A percentile compares a stretch with the other conserved stretches of the same genome.
These are phyloP conservation scores for Pinus taeda DNA, from an alignment of 75 land plant genomes.

Conservation along the genomic window DNA sequence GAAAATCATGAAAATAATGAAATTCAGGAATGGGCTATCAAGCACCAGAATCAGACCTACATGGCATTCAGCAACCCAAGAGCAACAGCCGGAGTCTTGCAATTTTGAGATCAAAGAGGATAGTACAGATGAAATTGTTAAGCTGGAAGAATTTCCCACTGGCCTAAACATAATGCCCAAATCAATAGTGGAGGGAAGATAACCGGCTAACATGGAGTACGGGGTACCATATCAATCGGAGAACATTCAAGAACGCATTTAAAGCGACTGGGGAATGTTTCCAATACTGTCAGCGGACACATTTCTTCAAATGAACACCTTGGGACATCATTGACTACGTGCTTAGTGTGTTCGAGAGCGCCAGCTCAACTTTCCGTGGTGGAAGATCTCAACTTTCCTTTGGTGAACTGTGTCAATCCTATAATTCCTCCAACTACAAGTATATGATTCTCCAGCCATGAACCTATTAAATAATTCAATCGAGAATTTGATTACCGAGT, in stretches of 20 bases:
- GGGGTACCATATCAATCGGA: not conserved
- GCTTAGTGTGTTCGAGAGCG: not conserved
- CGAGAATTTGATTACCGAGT: too few species aligned
- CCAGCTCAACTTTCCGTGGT: not conserved
- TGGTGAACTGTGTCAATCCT: too few species aligned
- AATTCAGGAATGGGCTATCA: not conserved
- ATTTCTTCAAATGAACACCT: too few species aligned
- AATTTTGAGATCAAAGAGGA: not conserved
- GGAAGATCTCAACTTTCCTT: too few species aligned
- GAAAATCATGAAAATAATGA: not conserved
- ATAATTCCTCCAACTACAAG: too few species aligned
- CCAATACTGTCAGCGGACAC: not conserved
- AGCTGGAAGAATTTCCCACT: not conserved
- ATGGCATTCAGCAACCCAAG: not conserved
- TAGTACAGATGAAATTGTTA: not conserved
- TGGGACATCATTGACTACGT: not conserved
- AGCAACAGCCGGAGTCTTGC: not conserved
- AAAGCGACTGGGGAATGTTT: not conserved
- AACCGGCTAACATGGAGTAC: not conserved
- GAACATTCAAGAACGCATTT: not conserved
- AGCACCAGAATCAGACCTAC: not conserved
- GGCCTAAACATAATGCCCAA: not conserved
- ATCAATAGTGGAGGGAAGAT: not conserved
- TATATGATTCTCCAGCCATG: too few species aligned
- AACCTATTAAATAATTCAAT: too few species aligned